Conservation (phyloP, 2,329 filamentous ascomycete genomes). For the Ramularia endophylla region DNA sequence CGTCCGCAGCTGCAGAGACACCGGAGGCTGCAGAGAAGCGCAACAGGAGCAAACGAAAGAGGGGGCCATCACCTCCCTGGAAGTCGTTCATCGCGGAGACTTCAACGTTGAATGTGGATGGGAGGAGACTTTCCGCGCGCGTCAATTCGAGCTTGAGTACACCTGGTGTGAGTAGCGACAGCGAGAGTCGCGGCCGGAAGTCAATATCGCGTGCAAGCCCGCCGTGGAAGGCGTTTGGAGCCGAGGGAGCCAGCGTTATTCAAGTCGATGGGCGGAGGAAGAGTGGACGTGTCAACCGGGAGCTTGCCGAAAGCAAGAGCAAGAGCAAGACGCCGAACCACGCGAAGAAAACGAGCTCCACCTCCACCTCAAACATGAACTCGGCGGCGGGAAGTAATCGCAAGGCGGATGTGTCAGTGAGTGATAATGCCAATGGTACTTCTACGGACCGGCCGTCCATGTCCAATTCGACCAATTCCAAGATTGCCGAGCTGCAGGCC, state of each 20-base stretch:
- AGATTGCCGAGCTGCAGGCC: constrained; percentile 26
- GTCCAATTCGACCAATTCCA: constrained; percentile 12
- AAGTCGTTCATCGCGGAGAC: constrained; percentile 28
- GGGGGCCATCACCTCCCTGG: constrained; percentile 28
- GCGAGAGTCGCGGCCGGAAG: constrained; percentile 18
- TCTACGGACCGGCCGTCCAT: constrained; percentile 4
- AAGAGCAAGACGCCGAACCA: constrained; percentile 27
- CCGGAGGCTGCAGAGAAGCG: no score
- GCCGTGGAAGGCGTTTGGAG: constrained; percentile 83
- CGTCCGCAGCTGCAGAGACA: no score
- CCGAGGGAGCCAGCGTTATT: constrained; percentile 83
- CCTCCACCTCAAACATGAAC: constrained; percentile 14
- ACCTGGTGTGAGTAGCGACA: constrained; percentile 18
- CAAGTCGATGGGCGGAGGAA: constrained; percentile 57
- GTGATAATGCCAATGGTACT: constrained; percentile 10
- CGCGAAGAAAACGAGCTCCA: no score
- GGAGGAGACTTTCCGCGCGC: constrained; percentile 28
- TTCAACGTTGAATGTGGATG: constrained; percentile 28
- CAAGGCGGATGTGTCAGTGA: no score
- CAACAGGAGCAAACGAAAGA: constrained; percentile 61
- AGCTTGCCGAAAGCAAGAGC: constrained; percentile 16
- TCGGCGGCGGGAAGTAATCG: constrained; percentile 17
- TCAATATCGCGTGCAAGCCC: constrained; percentile 56
- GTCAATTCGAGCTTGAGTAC: constrained; percentile 22
- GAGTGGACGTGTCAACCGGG: constrained; percentile 52